Conservation (phyloP, 306 rosid genomes). For the Begonia fuchsioides region DNA sequence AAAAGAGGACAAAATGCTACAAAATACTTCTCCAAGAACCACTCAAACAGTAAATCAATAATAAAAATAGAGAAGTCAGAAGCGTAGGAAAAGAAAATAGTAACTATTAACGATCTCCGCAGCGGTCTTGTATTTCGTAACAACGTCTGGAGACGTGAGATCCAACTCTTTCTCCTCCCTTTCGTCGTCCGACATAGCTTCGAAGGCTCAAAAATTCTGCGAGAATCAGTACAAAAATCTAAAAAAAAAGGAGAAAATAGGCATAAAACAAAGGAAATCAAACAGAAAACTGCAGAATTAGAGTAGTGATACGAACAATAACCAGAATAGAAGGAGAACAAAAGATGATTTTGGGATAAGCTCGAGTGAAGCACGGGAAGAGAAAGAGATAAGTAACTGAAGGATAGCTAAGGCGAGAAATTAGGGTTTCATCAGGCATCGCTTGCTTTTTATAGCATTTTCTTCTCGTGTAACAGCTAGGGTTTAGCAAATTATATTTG, state of each 20-base stretch:
- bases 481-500: slow-evolving; percentile 3
- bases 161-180: slow-evolving; percentile 99
- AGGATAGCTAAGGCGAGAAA: background rate
- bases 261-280: background rate
- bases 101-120: slow-evolving; percentile 84
- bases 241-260: background rate
- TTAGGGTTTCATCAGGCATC: slow-evolving; percentile 5
- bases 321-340: background rate
- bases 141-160: slow-evolving; percentile 86
- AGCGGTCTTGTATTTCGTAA: slow-evolving; percentile 84
- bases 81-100: background rate
- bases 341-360: background rate
- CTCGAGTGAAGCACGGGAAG: background rate
- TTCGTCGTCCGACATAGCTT: slow-evolving; percentile 80
- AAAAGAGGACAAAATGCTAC: background rate
- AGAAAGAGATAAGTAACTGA: background rate
- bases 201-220: background rate
- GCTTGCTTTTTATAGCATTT: slow-evolving; percentile 6
- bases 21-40: too few species aligned
- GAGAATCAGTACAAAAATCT: background rate
- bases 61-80: background rate
- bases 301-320: background rate
- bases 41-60: background rate
- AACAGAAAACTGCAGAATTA: background rate
- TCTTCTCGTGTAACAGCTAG: background rate